Evolutionary conservation across 257 asterid species (phyloP).

Genomic region (Nicotiana noctiflora): DNA sequence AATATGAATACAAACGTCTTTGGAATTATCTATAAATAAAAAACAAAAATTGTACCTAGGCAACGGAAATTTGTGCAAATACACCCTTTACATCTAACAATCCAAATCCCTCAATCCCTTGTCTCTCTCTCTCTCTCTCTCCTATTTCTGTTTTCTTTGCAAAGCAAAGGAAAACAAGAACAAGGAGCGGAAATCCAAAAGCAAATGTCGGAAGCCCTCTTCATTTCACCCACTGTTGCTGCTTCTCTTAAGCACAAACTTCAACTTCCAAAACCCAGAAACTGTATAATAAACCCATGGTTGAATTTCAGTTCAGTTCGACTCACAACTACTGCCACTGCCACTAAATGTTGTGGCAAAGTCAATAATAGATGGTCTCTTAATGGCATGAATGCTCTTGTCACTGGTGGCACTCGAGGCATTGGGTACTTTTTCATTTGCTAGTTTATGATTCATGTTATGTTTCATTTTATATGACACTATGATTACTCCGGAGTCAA

Average conservation of each 20-base stretch:
- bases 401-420: slow-evolving; percentile 59
- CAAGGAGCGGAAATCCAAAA: background rate
- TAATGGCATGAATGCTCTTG: slow-evolving; percentile 49
- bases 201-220: background rate
- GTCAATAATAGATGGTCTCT: slow-evolving; percentile 42
- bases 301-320: slow-evolving; percentile 3
- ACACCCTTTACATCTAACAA: too few species aligned
- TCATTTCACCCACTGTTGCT: background rate
- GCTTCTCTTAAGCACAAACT: background rate
- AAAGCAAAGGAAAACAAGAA: background rate
- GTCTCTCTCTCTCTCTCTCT: background rate
- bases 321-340: slow-evolving; percentile 21
- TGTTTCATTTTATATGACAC: background rate
- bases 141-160: background rate
- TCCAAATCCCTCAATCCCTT: background rate
- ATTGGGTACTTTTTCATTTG: slow-evolving; percentile 31
- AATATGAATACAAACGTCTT: too few species aligned
- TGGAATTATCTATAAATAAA: too few species aligned
- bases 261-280: background rate
- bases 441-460: background rate
- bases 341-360: background rate
- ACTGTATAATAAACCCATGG: background rate
- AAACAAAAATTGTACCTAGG: too few species aligned
- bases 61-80: too few species aligned
- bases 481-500: too few species aligned